Percentiles rank a stretch among this genome's conserved stretches.
Evolutionary conservation across 306 rosid genomes (phyloP).

Genomic region (Cicer judaicum): DNA sequence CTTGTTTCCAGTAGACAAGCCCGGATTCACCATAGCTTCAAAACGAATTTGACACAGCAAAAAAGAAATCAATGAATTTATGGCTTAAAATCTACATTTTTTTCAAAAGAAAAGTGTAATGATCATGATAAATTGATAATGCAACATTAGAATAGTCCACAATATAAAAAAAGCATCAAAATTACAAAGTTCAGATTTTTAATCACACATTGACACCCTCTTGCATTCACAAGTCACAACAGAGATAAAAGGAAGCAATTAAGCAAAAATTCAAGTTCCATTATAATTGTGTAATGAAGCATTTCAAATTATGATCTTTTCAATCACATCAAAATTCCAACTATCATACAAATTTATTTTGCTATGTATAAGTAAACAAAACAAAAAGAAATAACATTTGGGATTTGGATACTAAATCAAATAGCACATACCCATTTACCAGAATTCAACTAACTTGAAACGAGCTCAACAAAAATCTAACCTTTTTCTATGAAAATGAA

Average conservation of each 20-base stretch:
- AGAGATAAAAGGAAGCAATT: constrained; percentile 12
- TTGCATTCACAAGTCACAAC: neutral
- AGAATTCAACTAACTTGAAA: neutral
- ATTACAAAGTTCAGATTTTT: neutral
- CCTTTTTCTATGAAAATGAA: constrained; percentile 24
- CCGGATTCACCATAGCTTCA: constrained; percentile 66
- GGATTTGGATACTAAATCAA: constrained; percentile 20
- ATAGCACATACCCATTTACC: constrained; percentile 25
- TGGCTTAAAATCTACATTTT: neutral
- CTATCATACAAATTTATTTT: constrained; percentile 12
- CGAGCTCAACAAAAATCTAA: constrained; percentile 1
- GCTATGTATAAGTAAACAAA: neutral
- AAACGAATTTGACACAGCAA: constrained; percentile 48
- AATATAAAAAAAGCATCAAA: constrained; percentile 24
- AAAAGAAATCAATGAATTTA: constrained; percentile 26
- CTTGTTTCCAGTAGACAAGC: constrained; percentile 60
- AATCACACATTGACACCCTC: constrained; percentile 2
- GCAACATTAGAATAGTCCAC: constrained; percentile 35
- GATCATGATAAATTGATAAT: constrained; percentile 6
- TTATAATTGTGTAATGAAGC: neutral
- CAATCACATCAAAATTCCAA: neutral
- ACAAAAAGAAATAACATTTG: neutral
- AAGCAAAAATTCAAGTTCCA: constrained; percentile 25
- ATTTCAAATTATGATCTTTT: constrained; percentile 26
- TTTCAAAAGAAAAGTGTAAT: constrained; percentile 12